Base-by-base conservation (phyloP, 2,329 filamentous ascomycete genomes). In the Trichocomaceae sp. region DNA sequence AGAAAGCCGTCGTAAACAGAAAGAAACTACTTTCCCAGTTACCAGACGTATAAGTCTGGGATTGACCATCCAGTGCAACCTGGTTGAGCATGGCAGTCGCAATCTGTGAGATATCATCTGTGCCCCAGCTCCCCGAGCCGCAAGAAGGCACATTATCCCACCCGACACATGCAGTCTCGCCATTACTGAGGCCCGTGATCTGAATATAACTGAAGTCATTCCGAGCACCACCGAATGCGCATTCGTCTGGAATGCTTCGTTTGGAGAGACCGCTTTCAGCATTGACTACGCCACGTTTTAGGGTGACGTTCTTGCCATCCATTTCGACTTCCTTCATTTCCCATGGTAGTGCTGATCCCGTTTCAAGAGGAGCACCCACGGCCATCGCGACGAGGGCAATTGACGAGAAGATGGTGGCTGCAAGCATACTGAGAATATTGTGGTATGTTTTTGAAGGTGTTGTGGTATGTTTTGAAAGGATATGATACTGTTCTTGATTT, bases 131-230 rank as follows among this genome's bases (percentile, higher is more conserved):
- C 15, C 46, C 46, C 4, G 26, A 1, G 8, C 46, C 46, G 46
- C 46, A 48, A 6, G 8, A 10, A 20, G 26, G 19, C 3, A 29
- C 13, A 48, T 19, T 48, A 2, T 8, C 26, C 10, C 17, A 49
- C 47, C n/a, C 47, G n/a, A 50, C 9, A 26, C 47, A 50, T 41
- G 47, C 47, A 26, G 47, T 50, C 23, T 26, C 23, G 17, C 47
- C 47, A 37, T 50, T 19, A 26, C 6, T 4, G 12, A 50, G 15
- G 5, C 33, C 47, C 3, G 20, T 26, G 5, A 29, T 26, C 10
- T 50, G 47, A 26, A 26, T 2, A 6, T 50, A 41, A 17, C 2
- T 6, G 22, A 8, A 50, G 6, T 26, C 19, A 19, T 19, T n/a
- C 12, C 33, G 47, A 2, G 19, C 8, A 7, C 10, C 35, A 2